phyloP scores from a whole-genome alignment of 1,284 basidiomycete species.

The Athelia sp. region DNA sequence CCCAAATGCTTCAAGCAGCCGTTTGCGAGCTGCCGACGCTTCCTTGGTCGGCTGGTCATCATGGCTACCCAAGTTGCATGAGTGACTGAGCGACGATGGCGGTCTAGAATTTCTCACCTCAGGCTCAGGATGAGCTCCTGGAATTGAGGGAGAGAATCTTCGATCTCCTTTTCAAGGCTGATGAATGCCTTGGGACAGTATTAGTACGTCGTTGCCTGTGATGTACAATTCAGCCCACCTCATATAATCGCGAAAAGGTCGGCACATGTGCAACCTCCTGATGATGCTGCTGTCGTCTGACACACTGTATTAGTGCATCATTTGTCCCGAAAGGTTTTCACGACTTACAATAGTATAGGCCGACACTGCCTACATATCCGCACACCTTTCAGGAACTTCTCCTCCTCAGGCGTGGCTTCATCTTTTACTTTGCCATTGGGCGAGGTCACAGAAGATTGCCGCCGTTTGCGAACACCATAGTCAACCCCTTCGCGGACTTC shows the following conservation, averaged over 20 bases:
- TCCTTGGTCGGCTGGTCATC: conserved; percentile 62
- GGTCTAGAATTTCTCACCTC: conserved; percentile 32
- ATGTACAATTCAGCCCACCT: conserved; percentile 34
- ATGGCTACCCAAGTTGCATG: conserved; percentile 31
- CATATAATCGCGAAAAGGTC: conserved; percentile 65
- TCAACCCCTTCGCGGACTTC: conserved; percentile 86
- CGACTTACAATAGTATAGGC: conserved; percentile 67
- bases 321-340: neutral
- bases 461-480: conserved; percentile 64
- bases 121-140: conserved; percentile 42
- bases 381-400: conserved; percentile 79
- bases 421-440: conserved; percentile 37
- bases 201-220: neutral
- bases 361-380: conserved; percentile 83
- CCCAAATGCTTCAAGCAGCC: conserved; percentile 77
- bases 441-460: conserved; percentile 20
- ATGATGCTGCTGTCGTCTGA: conserved; percentile 76
- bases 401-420: conserved; percentile 43
- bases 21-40: conserved; percentile 69
- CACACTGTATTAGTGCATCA: conserved; percentile 2
- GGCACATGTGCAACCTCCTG: conserved; percentile 64
- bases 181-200: conserved; percentile 53
- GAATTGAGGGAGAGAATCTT: conserved; percentile 44
- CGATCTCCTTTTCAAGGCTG: conserved; percentile 60
- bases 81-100: conserved; percentile 39